Evolutionary conservation across 208 protist genomes (phyloP), one percentile per base, ranked within the genome.

Genomic region (Spironucleus salmonicida): DNA sequence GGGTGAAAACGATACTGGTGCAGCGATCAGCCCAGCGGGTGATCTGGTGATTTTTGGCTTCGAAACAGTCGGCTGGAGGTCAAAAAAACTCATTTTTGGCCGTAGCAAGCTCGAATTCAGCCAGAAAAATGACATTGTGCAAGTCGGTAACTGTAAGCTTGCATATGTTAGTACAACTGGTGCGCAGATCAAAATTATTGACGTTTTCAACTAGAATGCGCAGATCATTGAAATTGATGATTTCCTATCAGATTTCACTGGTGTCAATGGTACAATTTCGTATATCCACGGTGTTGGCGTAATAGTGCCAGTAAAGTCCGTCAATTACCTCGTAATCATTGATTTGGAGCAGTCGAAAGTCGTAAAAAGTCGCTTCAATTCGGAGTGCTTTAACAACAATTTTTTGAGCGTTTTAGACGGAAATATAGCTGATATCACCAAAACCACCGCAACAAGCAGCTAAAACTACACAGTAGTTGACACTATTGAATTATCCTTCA

Each of bases 41-140:
- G 64, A 71, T 49, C 15, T 42, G 38, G 26, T 71, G 9, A 9
- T 49, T 7, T 71, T 57, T n/a, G 64, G 64, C 38, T 71, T 71
- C 64, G 38, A 71, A 71, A 27, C 64, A 9, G 9, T 42, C 38
- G 40, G 11, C 38, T n/a, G 26, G 26, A 4, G 64, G 11, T 7
- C 38, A 15, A 30, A 71, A 11, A 71, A 71, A 49, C 4, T 11
- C 7, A 71, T 57, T 15, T 15, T 71, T 15, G 2, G 32, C 26
- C 4, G n/a, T 2, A 42, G 4, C 7, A 71, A 71, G 64, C 26
- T 71, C n/a, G 64, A 71, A 45, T 71, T 42, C 38, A 2, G 7
- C 27, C 7, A n/a, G 2, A 38, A 71, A 4, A n/a, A 15, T 49
- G 64, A 35, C 32, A 42, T 71, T 26, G 64, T 71, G 9, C 34